These are phyloP conservation scores for Eutrema japonicum DNA, from an alignment of 345 rosid genomes.

Conservation along the genomic window DNA sequence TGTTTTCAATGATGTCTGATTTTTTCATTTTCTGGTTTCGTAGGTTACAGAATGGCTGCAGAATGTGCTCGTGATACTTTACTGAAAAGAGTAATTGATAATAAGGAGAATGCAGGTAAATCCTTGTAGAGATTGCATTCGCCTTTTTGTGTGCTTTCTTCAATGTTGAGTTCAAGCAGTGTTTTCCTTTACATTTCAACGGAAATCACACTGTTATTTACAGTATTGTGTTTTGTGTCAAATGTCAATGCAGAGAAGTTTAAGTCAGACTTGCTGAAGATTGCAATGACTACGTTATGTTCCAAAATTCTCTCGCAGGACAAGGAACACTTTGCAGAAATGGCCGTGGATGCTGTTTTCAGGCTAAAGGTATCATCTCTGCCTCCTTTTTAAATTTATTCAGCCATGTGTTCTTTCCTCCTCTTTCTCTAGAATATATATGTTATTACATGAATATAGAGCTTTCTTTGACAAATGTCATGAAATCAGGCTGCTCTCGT, in stretches of 20 bases:
- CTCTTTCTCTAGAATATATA: neutral
- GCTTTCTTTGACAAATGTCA: neutral
- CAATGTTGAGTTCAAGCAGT: neutral
- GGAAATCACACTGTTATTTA: constrained; percentile 6
- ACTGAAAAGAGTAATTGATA: constrained; percentile 67
- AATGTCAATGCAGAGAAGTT: constrained; percentile 72
- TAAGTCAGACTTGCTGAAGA: constrained; percentile 81
- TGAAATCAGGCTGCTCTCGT: neutral
- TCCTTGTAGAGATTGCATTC: neutral
- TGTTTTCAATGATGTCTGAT: neutral
- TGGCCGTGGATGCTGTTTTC: constrained; percentile 95
- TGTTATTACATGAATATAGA: neutral
- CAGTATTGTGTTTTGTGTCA: constrained; percentile 18
- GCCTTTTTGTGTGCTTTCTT: neutral
- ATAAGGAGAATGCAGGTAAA: constrained; percentile 82
- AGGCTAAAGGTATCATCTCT: constrained; percentile 67
- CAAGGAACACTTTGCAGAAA: constrained; percentile 83
- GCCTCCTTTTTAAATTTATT: neutral
- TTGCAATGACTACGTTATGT: constrained; percentile 90
- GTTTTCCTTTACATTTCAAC: neutral
- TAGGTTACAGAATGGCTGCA: constrained; percentile 95
- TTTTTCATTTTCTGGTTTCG: constrained; percentile 27
- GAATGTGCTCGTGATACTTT: constrained; percentile 88
- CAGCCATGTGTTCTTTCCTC: neutral
- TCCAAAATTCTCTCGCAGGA: constrained; percentile 95